Percentiles rank a stretch among this genome's conserved stretches.
These are phyloP conservation scores for Choiromyces venosus DNA, from an alignment of 495 filamentous ascomycete genomes.

Conservation along the genomic window DNA sequence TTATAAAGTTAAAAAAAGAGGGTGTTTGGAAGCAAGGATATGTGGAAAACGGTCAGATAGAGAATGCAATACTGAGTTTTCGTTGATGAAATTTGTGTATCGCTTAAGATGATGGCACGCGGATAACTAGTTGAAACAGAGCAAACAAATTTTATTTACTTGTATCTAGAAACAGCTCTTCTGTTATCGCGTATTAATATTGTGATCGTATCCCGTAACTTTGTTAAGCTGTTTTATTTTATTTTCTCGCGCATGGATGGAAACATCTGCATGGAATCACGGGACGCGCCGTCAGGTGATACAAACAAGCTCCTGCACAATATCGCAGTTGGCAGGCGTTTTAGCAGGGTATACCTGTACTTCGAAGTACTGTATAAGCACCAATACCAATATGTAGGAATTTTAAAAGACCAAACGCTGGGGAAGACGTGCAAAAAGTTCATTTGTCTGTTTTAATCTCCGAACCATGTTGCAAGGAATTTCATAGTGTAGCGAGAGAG, in stretches of 20 bases:
- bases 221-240: no score
- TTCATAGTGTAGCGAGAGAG: neutral
- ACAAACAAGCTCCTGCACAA: neutral
- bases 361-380: constrained; percentile 1
- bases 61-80: neutral
- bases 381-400: neutral
- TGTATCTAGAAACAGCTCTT: neutral
- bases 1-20: constrained; percentile 21
- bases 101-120: neutral
- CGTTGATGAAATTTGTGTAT: neutral
- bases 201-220: neutral
- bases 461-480: neutral
- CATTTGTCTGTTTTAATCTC: no score
- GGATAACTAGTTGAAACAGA: neutral
- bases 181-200: neutral
- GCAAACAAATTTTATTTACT: neutral
- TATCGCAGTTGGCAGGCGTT: neutral
- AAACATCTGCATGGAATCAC: neutral
- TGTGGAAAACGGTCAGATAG: neutral
- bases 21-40: neutral
- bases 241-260: neutral
- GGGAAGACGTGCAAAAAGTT: neutral
- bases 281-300: constrained; percentile 27
- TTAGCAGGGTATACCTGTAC: constrained; percentile 11
- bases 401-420: neutral